Evolutionary conservation across 345 rosid genomes (phyloP).

Genomic region (Hypericum androsaemum): DNA sequence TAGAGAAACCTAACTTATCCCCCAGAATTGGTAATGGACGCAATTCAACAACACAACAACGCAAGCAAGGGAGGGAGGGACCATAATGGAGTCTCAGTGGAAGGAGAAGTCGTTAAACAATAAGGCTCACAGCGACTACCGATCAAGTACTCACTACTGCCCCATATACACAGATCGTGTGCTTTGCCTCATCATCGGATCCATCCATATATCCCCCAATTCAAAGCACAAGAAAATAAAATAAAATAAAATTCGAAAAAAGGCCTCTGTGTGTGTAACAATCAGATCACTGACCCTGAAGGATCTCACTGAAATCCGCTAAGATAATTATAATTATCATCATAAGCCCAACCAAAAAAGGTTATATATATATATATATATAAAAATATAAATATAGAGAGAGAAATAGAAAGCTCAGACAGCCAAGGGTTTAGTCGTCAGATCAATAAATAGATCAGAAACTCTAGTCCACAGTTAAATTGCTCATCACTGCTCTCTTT

Average conservation of each 20-base stretch:
- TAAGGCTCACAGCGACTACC: conserved; percentile 67
- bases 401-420: conserved; percentile 1
- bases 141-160: conserved; percentile 50
- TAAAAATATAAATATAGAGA: too few relatives aligned
- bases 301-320: conserved; percentile 99
- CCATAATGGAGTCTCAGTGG: conserved; percentile 64
- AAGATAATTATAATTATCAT: conserved; percentile 63
- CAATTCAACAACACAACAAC: conserved; percentile 1
- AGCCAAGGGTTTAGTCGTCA: too few relatives aligned
- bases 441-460: too few relatives aligned
- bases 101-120: conserved; percentile 86
- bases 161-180: conserved; percentile 44
- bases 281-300: conserved; percentile 62
- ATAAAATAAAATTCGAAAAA: not conserved
- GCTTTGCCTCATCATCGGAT: conserved; percentile 68
- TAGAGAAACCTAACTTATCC: conserved; percentile 51
- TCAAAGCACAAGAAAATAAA: not conserved
- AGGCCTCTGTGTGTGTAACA: conserved; percentile 99
- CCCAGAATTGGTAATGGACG: conserved; percentile 95
- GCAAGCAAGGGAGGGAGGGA: not conserved
- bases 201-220: conserved; percentile 4
- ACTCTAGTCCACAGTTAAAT: too few relatives aligned
- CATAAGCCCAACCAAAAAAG: conserved; percentile 40
- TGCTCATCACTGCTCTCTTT: too few relatives aligned
- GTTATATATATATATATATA: too few relatives aligned